A percentile compares a stretch with the other conserved stretches of the same genome.
Evolutionary conservation across 2,329 filamentous ascomycete species (phyloP).

Genomic region (Pseudocercospora eumusae): DNA sequence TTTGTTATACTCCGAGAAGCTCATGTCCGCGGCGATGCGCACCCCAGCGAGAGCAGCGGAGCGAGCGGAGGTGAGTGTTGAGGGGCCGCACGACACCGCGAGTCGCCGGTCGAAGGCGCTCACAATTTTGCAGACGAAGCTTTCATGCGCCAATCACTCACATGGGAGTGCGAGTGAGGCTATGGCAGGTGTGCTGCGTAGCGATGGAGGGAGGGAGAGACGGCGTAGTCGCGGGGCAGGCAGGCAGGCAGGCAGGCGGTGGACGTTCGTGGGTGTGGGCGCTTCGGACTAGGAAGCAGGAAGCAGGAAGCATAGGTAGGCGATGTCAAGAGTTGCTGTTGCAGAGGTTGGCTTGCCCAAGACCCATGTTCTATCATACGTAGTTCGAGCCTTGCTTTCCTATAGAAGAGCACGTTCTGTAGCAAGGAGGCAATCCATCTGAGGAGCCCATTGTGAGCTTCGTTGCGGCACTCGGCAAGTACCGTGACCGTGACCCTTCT

Average conservation of each 20-base stretch:
- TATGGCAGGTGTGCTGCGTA: neutral
- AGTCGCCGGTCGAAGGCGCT: neutral
- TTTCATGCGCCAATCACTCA: conserved; percentile 35
- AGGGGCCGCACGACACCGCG: neutral
- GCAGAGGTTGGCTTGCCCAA: neutral
- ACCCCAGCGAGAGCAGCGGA: conserved; percentile 15
- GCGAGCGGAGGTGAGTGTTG: conserved; percentile 11
- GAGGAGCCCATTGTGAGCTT: neutral
- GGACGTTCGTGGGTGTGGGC: neutral
- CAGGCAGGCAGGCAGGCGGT: neutral
- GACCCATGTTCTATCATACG: neutral
- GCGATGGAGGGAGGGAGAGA: neutral
- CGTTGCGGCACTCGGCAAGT: neutral
- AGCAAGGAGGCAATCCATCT: neutral
- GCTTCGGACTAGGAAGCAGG: neutral
- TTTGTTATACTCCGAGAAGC: conserved; percentile 26
- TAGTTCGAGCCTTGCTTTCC: neutral
- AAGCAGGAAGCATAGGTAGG: neutral
- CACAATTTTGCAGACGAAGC: conserved; percentile 16
- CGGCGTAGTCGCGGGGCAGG: neutral
- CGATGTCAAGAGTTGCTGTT: neutral
- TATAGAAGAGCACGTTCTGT: neutral
- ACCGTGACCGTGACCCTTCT: neutral
- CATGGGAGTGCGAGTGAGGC: conserved; percentile 7
- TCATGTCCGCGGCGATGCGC: conserved; percentile 17